Percentiles rank a stretch among this genome's conserved stretches.
These are phyloP conservation scores for Aquilaria agallochum DNA, from an alignment of 441 rosid genomes.

Conservation along the genomic window DNA sequence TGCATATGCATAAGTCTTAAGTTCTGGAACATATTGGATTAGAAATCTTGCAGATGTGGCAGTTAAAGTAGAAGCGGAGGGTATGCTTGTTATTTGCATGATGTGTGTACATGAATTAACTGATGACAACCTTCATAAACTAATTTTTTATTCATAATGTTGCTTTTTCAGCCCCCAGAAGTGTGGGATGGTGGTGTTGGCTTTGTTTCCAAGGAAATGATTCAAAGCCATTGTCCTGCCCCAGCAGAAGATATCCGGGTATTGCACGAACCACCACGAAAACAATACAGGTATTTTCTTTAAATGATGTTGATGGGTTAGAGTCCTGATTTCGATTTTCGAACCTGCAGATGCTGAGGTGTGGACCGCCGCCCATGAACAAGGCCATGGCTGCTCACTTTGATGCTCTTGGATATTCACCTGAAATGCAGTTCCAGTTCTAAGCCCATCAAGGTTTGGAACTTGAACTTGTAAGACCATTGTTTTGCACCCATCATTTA, in stretches of 20 bases:
- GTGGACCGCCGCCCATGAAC: slow-evolving; percentile 93
- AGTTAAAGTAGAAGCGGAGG: too few species aligned
- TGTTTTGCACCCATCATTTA: not conserved
- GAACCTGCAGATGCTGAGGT: slow-evolving; percentile 59
- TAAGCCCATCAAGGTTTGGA: slow-evolving; percentile 18
- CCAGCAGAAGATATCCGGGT: slow-evolving; percentile 70
- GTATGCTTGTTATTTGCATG: too few species aligned
- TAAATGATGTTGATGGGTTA: not conserved
- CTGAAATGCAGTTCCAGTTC: slow-evolving; percentile 80
- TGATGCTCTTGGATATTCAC: slow-evolving; percentile 56
- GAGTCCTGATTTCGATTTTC: not conserved
- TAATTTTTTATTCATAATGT: not conserved
- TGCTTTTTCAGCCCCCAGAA: slow-evolving; percentile 58
- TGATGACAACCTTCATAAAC: not conserved
- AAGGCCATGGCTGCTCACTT: slow-evolving; percentile 80
- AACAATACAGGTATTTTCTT: not conserved
- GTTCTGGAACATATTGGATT: too few species aligned
- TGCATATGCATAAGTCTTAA: not conserved
- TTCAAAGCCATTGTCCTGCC: slow-evolving; percentile 63
- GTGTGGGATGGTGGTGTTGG: slow-evolving; percentile 82
- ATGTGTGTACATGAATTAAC: not conserved
- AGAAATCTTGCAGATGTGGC: too few species aligned
- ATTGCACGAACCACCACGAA: not conserved
- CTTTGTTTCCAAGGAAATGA: slow-evolving; percentile 63
- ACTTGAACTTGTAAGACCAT: not conserved